Evolutionary conservation across 305 asterid genomes (phyloP), one percentile per base, ranked within the genome.

Genomic region (Rubia balearica): DNA sequence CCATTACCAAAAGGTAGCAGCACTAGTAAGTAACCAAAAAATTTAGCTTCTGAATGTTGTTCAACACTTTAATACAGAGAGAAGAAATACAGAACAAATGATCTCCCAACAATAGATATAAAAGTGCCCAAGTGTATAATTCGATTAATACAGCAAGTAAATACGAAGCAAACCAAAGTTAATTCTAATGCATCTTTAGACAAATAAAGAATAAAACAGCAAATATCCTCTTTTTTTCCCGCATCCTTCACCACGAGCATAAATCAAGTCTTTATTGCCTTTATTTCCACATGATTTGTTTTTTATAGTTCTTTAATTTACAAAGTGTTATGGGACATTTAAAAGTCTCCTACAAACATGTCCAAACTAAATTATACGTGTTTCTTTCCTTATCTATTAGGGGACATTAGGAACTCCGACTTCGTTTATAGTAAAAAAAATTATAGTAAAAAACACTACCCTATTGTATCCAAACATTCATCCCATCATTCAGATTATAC

Each of bases 71-170:
- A 19, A 46, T 13, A 51, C 19, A 49, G 63, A 19, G 55, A 45
- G 62, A 71, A 71, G 49, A 45, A 67, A 46, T 64, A 41, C 17
- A 48, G 33, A 48, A 40, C 5, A 62, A 36, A 45, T 8, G 51
- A 16, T 43, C 27, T 46, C 43, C 67, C 51, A 36, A 27, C 6
- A 43, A n/a, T 24, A 67, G 27, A 41, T 45, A 12, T 45, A 48
- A 6, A 61, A 24, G 43, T 7, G 10, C 45, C 41, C 3, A 22
- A 24, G 17, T 21, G 42, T 21, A 11, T 67, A 6, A 67, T 22
- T 45, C 33, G 1, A 45, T 6, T 67, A 30, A 43, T 13, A 66
- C 19, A 19, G 16, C 56, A 16, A 16, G 53, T 33, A 9, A 19
- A 30, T 30, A 51, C 27, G 6, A 16, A 36, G 9, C 27, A 19